A percentile compares a stretch with the other conserved stretches of the same genome.
Evolutionary conservation across 257 asterid genomes (phyloP).

Genomic region (Scutellaria minor): DNA sequence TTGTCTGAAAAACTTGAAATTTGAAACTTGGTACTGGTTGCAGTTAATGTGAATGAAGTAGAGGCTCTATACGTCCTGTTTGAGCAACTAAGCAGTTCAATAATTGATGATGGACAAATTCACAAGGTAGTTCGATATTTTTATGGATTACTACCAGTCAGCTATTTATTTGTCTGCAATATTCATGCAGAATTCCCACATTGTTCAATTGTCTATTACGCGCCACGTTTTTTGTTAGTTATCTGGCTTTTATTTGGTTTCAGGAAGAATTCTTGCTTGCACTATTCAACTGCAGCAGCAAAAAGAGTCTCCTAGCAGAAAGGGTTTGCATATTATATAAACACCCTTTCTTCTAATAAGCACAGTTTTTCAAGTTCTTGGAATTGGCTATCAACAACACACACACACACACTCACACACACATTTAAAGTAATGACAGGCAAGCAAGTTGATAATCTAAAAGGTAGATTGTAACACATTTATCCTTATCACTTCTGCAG

Average conservation of each 20-base stretch:
- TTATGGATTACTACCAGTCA: too few relatives aligned
- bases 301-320: conserved; percentile 70
- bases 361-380: too few relatives aligned
- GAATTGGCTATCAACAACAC: too few relatives aligned
- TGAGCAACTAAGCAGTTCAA: conserved; percentile 66
- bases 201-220: neutral
- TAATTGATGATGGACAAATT: conserved; percentile 70
- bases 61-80: conserved; percentile 74
- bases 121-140: conserved; percentile 59
- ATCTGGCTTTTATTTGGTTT: conserved; percentile 19
- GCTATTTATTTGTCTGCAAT: neutral
- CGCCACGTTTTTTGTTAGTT: neutral
- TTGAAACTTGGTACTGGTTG: conserved; percentile 31
- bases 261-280: conserved; percentile 95
- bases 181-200: neutral
- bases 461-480: neutral
- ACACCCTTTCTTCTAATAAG: too few relatives aligned
- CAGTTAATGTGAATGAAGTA: conserved; percentile 88
- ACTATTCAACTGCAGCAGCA: conserved; percentile 57
- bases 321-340: conserved; percentile 48
- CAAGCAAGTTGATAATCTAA: neutral
- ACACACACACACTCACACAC: too few relatives aligned
- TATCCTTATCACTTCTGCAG: conserved; percentile 39
- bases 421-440: too few relatives aligned
- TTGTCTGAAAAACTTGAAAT: neutral